phyloP scores from a whole-genome alignment of 1,139 yeast species.

The Pichia sp. region DNA sequence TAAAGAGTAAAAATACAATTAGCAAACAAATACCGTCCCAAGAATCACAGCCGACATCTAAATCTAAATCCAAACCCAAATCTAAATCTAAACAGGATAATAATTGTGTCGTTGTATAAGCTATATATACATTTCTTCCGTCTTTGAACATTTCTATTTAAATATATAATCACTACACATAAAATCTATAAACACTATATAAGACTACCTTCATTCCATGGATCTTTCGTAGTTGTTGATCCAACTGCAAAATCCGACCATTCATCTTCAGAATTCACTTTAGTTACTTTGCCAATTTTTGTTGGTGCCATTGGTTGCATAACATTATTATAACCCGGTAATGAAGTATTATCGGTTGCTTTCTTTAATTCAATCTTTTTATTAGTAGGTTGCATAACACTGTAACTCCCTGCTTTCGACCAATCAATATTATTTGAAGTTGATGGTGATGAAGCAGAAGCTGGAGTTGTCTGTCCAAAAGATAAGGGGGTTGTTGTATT shows the following conservation, averaged over 20 bases:
- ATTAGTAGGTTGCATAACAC: conserved; percentile 13
- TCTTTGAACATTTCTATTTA: too few relatives aligned
- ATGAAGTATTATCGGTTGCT: too few relatives aligned
- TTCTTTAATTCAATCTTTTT: not conserved
- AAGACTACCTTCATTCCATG: conserved; percentile 10
- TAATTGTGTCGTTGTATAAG: not conserved
- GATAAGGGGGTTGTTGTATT: not conserved
- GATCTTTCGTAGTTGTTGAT: conserved; percentile 4
- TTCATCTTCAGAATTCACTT: conserved; percentile 9
- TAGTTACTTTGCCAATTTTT: not conserved
- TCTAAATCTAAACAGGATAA: not conserved
- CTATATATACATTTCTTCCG: too few relatives aligned
- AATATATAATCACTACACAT: too few relatives aligned
- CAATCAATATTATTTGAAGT: conserved; percentile 11
- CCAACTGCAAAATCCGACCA: conserved; percentile 17
- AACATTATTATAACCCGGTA: too few relatives aligned
- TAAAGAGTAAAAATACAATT: too few relatives aligned
- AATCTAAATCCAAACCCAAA: not conserved
- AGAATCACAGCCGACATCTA: not conserved
- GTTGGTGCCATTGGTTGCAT: not conserved
- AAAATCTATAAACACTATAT: conserved; percentile 2
- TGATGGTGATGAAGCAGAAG: not conserved
- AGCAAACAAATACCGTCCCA: too few relatives aligned
- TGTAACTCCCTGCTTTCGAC: conserved; percentile 7
- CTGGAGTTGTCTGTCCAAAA: conserved; percentile 10